A percentile compares a stretch with the other conserved stretches of the same genome.
Conservation (phyloP, 352 stramenopile species). For the Phytophthora citricola region DNA sequence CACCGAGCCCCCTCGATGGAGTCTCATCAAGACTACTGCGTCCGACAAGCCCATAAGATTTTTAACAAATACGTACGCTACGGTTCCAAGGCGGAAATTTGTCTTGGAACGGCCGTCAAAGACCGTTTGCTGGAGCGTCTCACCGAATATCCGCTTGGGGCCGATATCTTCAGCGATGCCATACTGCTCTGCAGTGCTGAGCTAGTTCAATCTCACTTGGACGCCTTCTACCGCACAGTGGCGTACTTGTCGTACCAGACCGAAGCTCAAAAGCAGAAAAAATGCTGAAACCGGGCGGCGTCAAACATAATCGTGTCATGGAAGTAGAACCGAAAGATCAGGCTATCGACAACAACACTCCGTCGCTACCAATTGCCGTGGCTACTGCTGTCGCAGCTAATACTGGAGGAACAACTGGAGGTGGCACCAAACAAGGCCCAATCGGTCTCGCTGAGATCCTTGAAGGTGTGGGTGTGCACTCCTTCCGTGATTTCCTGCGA, state of each 20-base stretch:
- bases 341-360: constrained; percentile 1
- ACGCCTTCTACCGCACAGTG: constrained; percentile 57
- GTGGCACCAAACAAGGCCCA: constrained; percentile 9
- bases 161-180: constrained; percentile 66
- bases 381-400: constrained; percentile 7
- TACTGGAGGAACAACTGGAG: constrained; percentile 5
- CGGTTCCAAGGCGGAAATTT: constrained; percentile 75
- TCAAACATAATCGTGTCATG: constrained; percentile 21
- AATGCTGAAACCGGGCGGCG: constrained; percentile 5
- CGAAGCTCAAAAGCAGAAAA: constrained; percentile 21
- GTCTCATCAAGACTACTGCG: constrained; percentile 63
- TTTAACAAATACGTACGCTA: constrained; percentile 83
- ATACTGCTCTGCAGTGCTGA: constrained; percentile 67
- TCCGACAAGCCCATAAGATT: constrained; percentile 74
- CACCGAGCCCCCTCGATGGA: constrained; percentile 10
- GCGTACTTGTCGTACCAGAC: constrained; percentile 57
- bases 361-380: constrained; percentile 2
- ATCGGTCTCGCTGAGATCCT: constrained; percentile 51
- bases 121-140: constrained; percentile 53
- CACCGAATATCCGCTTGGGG: constrained; percentile 48
- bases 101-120: constrained; percentile 50
- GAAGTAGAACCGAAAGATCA: constrained; percentile 15
- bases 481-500: constrained; percentile 65
- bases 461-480: constrained; percentile 54
- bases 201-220: constrained; percentile 67